These are phyloP conservation scores for Dendrobium officinale DNA, from an alignment of 106 monocot genomes.

Conservation along the genomic window DNA sequence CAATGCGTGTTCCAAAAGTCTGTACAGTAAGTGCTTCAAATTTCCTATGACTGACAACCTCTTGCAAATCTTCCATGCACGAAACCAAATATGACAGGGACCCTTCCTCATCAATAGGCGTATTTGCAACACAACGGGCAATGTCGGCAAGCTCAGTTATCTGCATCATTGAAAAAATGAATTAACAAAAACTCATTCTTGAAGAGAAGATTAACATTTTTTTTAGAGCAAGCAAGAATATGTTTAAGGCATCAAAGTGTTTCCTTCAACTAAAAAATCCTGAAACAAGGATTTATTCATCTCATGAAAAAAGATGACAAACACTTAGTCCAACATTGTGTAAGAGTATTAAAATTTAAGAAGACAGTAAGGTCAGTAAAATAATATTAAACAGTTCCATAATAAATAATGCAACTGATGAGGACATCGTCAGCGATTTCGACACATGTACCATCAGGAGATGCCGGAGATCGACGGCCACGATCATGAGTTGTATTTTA, in stretches of 20 bases:
- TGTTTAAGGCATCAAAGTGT: not conserved
- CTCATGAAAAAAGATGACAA: not conserved
- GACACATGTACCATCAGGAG: no score
- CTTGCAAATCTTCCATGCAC: conserved; percentile 94
- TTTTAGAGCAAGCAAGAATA: not conserved
- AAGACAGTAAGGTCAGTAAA: not conserved
- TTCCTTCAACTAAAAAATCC: not conserved
- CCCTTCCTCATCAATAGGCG: conserved; percentile 68
- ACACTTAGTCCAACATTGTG: not conserved
- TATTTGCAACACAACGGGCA: conserved; percentile 85
- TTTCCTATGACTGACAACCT: conserved; percentile 77
- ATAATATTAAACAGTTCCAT: not conserved
- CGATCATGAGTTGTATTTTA: no score
- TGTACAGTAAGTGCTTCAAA: conserved; percentile 94
- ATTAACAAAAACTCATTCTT: not conserved
- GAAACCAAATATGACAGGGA: conserved; percentile 72
- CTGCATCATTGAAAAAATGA: conserved; percentile 24
- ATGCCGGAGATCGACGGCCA: no score
- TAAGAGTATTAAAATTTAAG: not conserved
- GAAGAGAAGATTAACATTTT: not conserved
- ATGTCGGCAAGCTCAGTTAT: conserved; percentile 96
- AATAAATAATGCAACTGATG: not conserved
- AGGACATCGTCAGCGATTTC: no score
- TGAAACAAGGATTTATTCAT: conserved; percentile 1
- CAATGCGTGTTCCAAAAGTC: conserved; percentile 95